Evolutionary conservation across 1,139 yeast species (phyloP), one percentile per base, ranked within the genome.

Genomic region (Blastobotrys serpentis): DNA sequence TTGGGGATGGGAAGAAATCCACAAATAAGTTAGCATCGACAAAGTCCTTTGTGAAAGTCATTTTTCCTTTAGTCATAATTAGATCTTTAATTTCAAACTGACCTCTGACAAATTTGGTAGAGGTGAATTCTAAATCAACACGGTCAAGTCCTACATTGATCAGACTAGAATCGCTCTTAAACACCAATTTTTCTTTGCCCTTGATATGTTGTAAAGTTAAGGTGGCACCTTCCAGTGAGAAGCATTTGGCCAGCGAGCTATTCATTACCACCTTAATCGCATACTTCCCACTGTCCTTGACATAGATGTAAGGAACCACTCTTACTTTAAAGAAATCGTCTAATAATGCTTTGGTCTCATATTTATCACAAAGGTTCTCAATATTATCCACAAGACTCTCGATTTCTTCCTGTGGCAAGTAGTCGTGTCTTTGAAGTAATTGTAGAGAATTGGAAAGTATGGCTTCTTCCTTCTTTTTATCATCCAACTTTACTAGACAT

Each of bases 401-500:
- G 16, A 54, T 25, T 11, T 52, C 56, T 2, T 39, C 48, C 3
- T 50, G 43, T 4, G 56, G 39, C 6, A 63, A 48, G 32, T 53
- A 47, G 23, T 61, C 54, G 26, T 56, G 52, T 21, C 62, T 56
- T 14, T 63, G 52, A 1, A 71, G 54, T n/a, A 68, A 56, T 23
- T 66, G 65, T 13, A 69, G 46, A 1, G 68, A 65, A 26, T 60
- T 53, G 8, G 47, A 51, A 25, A 67, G 46, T 14, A 62, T 56
- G 13, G 56, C 58, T 4, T 59, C 62, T 29, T 29, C 32, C 13
- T 29, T 29, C 14, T 4, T 29, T 14, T 54, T 52, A 3, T 57
- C 55, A 5, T 61, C 63, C 18, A 80, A 63, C 34, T 78, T 70
- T 56, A 78, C 80, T 38, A 89, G 70, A 58, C 96, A 87, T 42